Evolutionary conservation across 345 rosid species (phyloP).

Genomic region (Eucalyptus tenuipes): DNA sequence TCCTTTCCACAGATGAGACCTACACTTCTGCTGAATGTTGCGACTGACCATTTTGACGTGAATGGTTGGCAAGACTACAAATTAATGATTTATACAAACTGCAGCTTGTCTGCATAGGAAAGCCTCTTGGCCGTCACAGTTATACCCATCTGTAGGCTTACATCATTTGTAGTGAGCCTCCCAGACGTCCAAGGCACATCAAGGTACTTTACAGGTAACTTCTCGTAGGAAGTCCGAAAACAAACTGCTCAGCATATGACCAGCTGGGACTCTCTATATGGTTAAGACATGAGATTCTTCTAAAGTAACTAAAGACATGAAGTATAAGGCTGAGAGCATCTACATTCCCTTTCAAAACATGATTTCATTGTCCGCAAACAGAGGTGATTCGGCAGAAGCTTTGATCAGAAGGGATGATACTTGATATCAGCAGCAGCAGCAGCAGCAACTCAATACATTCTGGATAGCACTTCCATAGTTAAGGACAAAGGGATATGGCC

Average conservation of each 20-base stretch:
- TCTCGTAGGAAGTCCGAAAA: background rate
- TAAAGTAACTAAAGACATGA: background rate
- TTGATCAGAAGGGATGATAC: background rate
- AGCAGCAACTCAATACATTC: background rate
- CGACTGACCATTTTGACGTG: background rate
- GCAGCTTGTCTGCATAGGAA: background rate
- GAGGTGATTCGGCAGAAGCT: background rate
- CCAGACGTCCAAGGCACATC: background rate
- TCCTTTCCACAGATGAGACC: background rate
- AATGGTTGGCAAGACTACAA: background rate
- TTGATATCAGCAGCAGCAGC: background rate
- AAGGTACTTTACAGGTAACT: background rate
- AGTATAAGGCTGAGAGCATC: background rate
- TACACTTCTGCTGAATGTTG: background rate
- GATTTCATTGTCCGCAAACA: background rate
- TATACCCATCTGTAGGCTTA: background rate
- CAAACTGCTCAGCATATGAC: background rate
- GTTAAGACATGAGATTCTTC: background rate
- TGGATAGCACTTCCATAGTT: background rate
- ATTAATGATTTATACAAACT: background rate
- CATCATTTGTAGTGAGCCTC: background rate
- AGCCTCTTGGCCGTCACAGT: background rate
- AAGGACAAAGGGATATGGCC: background rate
- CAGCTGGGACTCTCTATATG: background rate
- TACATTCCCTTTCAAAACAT: background rate